These are phyloP conservation scores for Allodekkera sacchari DNA, from an alignment of 805 yeast species.

Conservation along the genomic window DNA sequence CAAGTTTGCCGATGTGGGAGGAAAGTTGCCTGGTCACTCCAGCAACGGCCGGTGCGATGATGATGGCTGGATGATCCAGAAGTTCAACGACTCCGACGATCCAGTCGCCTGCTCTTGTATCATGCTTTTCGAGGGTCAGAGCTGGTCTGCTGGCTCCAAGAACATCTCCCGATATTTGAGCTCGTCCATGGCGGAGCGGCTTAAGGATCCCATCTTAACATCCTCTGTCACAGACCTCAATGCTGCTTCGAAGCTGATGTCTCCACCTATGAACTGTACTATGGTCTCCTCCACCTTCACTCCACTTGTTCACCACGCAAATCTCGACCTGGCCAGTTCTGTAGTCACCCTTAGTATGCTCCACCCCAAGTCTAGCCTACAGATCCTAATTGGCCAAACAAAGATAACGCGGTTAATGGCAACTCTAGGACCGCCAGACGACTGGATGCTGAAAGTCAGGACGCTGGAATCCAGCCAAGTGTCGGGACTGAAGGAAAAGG, in stretches of 20 bases:
- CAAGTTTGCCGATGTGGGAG: slow-evolving; percentile 27
- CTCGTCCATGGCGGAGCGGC: background rate
- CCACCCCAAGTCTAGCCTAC: too few relatives aligned
- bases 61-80: slow-evolving; percentile 13
- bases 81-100: slow-evolving; percentile 17
- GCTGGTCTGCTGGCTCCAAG: slow-evolving; percentile 21
- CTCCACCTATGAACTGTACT: too few relatives aligned
- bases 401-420: slow-evolving; percentile 41
- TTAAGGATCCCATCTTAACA: background rate
- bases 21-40: slow-evolving; percentile 1
- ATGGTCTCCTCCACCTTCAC: too few relatives aligned
- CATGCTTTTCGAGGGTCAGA: slow-evolving; percentile 31
- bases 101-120: slow-evolving; percentile 32
- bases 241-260: too few relatives aligned
- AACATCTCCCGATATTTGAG: slow-evolving; percentile 3
- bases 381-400: slow-evolving; percentile 31
- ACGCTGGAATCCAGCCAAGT: background rate
- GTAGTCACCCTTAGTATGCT: too few relatives aligned
- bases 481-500: background rate
- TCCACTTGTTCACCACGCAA: too few relatives aligned
- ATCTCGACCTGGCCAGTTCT: too few relatives aligned
- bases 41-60: too few relatives aligned
- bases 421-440: slow-evolving; percentile 51
- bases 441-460: slow-evolving; percentile 30
- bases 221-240: too few relatives aligned